phyloP scores from a whole-genome alignment of 192 early-diverging fungal species.

The Mortierella hygrophila region DNA sequence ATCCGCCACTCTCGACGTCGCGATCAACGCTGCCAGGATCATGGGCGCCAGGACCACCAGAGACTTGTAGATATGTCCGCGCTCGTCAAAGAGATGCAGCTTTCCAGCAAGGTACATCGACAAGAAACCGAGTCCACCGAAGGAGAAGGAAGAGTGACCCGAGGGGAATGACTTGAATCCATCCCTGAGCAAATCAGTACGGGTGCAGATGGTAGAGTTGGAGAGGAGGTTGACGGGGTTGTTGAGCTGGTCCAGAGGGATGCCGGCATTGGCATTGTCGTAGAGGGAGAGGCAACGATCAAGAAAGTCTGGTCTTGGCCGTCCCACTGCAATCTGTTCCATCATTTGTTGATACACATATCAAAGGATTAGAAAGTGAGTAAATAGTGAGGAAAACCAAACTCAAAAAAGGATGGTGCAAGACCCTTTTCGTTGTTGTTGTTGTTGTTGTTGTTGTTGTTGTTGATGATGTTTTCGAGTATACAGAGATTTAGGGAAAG shows the following conservation, averaged over 20 bases:
- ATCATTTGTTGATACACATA: neutral
- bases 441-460: neutral
- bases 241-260: conserved; percentile 16
- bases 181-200: conserved; percentile 67
- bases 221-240: conserved; percentile 68
- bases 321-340: conserved; percentile 61
- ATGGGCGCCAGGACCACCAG: conserved; percentile 73
- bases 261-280: conserved; percentile 40
- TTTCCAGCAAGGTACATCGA: conserved; percentile 81
- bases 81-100: conserved; percentile 76
- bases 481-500: neutral
- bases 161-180: conserved; percentile 92
- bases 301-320: conserved; percentile 66
- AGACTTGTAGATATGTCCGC: conserved; percentile 76
- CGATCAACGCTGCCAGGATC: conserved; percentile 70
- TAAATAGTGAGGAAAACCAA: neutral
- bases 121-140: conserved; percentile 78
- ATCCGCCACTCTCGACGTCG: conserved; percentile 75
- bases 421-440: neutral
- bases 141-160: conserved; percentile 88
- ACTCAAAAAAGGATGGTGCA: neutral
- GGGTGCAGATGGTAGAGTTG: conserved; percentile 70
- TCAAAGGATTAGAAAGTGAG: neutral
- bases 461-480: neutral
- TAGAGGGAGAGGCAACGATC: conserved; percentile 59